Percentiles rank a stretch among this genome's conserved stretches.
Evolutionary conservation across 805 yeast genomes (phyloP).

Genomic region (Candida mattraensis): DNA sequence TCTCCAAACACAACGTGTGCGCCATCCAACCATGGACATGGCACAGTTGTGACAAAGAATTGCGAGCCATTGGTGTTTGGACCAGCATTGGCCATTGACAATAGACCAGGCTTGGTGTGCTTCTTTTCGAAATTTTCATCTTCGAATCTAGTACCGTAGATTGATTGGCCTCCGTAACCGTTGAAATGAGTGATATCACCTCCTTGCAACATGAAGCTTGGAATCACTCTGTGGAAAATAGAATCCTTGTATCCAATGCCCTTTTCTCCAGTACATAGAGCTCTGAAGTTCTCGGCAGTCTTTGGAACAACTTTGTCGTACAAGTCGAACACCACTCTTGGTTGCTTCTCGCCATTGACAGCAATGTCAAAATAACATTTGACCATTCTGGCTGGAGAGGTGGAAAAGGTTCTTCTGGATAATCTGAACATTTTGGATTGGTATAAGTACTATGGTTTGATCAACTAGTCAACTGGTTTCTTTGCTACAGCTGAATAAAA

Average conservation of each 20-base stretch:
- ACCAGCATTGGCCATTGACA: constrained; percentile 97
- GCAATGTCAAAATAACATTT: constrained; percentile 60
- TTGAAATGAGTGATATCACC: constrained; percentile 82
- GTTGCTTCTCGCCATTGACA: constrained; percentile 50
- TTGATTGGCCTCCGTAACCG: constrained; percentile 91
- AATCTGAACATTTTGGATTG: too few species aligned
- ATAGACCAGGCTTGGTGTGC: constrained; percentile 79
- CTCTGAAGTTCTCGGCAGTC: constrained; percentile 96
- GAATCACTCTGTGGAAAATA: constrained; percentile 93
- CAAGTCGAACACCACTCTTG: constrained; percentile 75
- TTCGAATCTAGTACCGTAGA: constrained; percentile 73
- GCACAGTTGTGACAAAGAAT: constrained; percentile 91
- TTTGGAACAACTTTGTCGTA: constrained; percentile 92
- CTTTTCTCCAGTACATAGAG: constrained; percentile 84
- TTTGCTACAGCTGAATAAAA: too few species aligned
- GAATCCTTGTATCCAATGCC: constrained; percentile 87
- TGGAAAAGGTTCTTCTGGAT: constrained; percentile 50
- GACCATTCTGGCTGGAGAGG: constrained; percentile 43
- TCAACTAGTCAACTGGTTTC: too few species aligned
- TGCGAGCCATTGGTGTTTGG: constrained; percentile 98
- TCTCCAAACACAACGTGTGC: constrained; percentile 96
- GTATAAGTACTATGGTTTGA: too few species aligned
- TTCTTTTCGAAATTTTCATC: constrained; percentile 74
- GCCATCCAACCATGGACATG: constrained; percentile 88
- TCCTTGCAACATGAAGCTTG: constrained; percentile 95